phyloP scores from a whole-genome alignment of 352 stramenopile species.

The Globisporangium solare region DNA sequence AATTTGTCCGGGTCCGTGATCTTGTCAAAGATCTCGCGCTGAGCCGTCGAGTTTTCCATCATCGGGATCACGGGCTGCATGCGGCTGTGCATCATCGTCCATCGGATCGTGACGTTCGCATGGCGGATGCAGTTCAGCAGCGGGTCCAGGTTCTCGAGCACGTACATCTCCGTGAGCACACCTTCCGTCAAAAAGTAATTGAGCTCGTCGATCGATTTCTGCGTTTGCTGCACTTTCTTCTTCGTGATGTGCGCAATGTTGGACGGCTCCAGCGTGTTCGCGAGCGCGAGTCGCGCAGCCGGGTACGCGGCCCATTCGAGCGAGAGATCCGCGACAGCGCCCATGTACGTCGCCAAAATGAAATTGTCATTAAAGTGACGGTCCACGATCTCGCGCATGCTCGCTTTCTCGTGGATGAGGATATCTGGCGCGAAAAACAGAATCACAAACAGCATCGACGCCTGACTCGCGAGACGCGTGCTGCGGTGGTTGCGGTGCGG shows the following conservation, averaged over 20 bases:
- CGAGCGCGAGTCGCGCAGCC: constrained; percentile 85
- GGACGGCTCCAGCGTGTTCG: constrained; percentile 81
- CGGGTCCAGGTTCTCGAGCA: constrained; percentile 90
- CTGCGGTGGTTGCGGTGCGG: constrained; percentile 91
- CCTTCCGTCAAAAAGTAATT: constrained; percentile 90
- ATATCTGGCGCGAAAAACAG: constrained; percentile 93
- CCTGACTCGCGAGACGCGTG: constrained; percentile 87
- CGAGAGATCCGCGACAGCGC: constrained; percentile 89
- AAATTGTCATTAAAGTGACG: constrained; percentile 97
- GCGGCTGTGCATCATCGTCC: constrained; percentile 93
- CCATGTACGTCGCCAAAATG: constrained; percentile 94
- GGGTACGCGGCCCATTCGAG: constrained; percentile 91
- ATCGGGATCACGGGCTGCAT: constrained; percentile 83
- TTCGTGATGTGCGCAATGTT: constrained; percentile 90
- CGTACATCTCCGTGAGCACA: constrained; percentile 90
- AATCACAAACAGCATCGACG: constrained; percentile 94
- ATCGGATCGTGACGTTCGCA: constrained; percentile 92
- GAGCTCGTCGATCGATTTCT: constrained; percentile 85
- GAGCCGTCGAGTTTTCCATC: constrained; percentile 81
- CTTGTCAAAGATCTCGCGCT: constrained; percentile 80
- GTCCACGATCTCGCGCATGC: constrained; percentile 94
- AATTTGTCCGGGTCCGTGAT: constrained; percentile 80
- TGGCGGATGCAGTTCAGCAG: constrained; percentile 90
- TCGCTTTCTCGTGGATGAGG: constrained; percentile 88
- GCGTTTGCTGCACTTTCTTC: constrained; percentile 82